Percentiles rank a stretch among this genome's conserved stretches.
Evolutionary conservation across 2,329 filamentous ascomycete species (phyloP).

Genomic region (Nothopassalora personata): DNA sequence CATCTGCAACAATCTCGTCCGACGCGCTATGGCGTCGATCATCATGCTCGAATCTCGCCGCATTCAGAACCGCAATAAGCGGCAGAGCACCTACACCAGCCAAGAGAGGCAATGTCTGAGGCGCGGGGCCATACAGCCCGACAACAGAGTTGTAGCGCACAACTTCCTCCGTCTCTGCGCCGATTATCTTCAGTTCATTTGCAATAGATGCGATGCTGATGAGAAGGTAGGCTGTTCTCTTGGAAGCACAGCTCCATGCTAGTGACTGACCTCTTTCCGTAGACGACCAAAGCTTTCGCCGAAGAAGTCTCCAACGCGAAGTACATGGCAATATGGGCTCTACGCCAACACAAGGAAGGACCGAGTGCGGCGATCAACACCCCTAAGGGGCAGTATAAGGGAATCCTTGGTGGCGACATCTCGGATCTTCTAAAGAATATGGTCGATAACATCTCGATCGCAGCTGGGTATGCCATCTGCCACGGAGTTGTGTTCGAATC

Average conservation of each 20-base stretch:
- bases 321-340: background rate
- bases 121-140: background rate
- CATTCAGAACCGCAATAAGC: background rate
- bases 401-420: background rate
- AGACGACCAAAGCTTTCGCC: background rate
- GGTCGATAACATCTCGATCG: background rate
- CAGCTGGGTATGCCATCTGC: background rate
- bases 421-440: background rate
- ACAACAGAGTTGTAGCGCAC: background rate
- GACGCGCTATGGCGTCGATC: background rate
- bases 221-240: background rate
- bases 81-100: background rate
- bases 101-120: background rate
- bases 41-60: background rate
- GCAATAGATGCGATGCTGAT: background rate
- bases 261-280: background rate
- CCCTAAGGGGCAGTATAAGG: background rate
- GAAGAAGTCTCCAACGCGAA: background rate
- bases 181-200: background rate
- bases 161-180: background rate
- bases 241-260: background rate
- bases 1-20: background rate
- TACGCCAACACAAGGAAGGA: background rate
- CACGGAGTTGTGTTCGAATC: background rate
- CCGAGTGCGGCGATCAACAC: background rate